Conservation (phyloP, 352 stramenopile species). For the Thalassiosira pacifica region DNA sequence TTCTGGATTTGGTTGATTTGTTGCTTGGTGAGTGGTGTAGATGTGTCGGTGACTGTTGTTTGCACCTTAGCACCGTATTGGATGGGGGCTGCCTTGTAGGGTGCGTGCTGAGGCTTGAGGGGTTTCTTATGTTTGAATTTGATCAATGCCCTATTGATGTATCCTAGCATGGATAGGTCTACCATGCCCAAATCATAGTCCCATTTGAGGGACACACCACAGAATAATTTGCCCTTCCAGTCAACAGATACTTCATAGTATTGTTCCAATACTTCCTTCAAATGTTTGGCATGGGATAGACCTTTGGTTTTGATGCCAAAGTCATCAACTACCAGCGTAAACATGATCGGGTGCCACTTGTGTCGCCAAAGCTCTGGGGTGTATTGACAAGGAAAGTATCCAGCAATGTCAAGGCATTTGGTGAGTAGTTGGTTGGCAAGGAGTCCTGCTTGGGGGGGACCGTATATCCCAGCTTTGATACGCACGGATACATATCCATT, state of each 20-base stretch:
- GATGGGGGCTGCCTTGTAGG: background rate
- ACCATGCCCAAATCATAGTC: conserved; percentile 24
- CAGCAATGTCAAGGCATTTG: background rate
- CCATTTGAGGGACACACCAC: conserved; percentile 37
- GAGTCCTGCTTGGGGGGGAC: background rate
- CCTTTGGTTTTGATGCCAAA: background rate
- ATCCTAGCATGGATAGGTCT: conserved; percentile 37
- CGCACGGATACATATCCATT: background rate
- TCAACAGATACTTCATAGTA: conserved; percentile 38
- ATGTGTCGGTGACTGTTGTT: background rate
- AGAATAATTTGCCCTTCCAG: conserved; percentile 37
- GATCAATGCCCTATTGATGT: conserved; percentile 27
- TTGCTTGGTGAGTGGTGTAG: too few species aligned
- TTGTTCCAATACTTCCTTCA: conserved; percentile 22
- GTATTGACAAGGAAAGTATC: background rate
- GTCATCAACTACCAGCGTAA: conserved; percentile 60
- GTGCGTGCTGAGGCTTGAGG: conserved; percentile 1
- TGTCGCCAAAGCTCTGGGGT: conserved; percentile 56
- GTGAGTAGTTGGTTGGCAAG: background rate
- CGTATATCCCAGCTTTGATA: background rate
- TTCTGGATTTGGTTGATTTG: conserved; percentile 35
- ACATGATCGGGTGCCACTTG: conserved; percentile 9
- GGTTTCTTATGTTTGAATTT: conserved; percentile 21
- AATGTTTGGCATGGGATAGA: background rate
- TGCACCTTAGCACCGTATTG: background rate